phyloP scores from a whole-genome alignment of 2,329 filamentous ascomycete genomes.

The Aspergillus oerlinghausenensis region DNA sequence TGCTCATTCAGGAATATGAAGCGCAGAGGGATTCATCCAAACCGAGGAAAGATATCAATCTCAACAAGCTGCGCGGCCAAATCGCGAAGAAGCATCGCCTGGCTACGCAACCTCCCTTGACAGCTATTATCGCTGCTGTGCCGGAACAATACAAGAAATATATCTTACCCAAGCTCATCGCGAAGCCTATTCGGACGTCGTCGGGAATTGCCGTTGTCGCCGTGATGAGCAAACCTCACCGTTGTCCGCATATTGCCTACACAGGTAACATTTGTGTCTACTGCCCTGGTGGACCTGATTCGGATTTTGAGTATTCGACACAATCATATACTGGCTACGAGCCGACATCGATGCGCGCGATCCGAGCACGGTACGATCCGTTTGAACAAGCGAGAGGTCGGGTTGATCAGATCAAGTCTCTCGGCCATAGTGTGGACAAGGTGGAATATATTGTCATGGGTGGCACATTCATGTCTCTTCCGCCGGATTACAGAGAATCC shows the following conservation, averaged over 20 bases:
- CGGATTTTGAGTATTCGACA: conserved; percentile 98
- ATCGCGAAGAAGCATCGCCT: conserved; percentile 90
- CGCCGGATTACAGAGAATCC: conserved; percentile 81
- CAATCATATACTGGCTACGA: conserved; percentile 99
- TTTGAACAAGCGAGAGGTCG: conserved; percentile 95
- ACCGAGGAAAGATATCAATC: conserved; percentile 79
- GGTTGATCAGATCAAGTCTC: conserved; percentile 91
- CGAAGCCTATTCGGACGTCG: conserved; percentile 92
- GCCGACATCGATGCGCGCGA: conserved; percentile 96
- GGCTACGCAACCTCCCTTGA: conserved; percentile 81
- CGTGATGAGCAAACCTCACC: conserved; percentile 98
- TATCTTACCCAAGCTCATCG: conserved; percentile 90
- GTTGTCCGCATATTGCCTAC: conserved; percentile 96
- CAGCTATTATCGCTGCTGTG: conserved; percentile 94
- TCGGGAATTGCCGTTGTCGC: conserved; percentile 97
- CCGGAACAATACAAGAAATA: conserved; percentile 99
- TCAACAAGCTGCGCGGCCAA: conserved; percentile 81
- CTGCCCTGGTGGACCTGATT: conserved; percentile 94
- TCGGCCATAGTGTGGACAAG: conserved; percentile 97
- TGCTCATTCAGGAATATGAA: conserved; percentile 91
- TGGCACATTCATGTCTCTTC: conserved; percentile 96
- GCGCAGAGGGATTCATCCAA: conserved; percentile 67
- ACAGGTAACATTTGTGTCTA: conserved; percentile 99
- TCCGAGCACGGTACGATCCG: conserved; percentile 92
- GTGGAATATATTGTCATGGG: conserved; percentile 99